phyloP scores from a whole-genome alignment of 768 basidiomycete species.

The Udeniomyces megalosporus region DNA sequence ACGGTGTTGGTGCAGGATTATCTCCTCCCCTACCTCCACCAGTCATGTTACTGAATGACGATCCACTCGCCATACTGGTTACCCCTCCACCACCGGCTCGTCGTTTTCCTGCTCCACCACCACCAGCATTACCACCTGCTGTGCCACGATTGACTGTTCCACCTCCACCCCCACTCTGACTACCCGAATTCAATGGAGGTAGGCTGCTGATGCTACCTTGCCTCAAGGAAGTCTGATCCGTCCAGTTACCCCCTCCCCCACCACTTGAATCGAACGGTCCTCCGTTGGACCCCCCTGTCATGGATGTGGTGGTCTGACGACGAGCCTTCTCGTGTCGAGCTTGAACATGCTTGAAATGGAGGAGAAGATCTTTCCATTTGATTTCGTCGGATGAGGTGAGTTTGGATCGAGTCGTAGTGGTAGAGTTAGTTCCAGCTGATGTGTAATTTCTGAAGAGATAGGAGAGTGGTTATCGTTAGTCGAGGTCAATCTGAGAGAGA shows the following conservation, averaged over 20 bases:
- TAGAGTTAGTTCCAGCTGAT: constrained; percentile 12
- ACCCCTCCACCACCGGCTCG: too few relatives aligned
- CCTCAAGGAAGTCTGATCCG: neutral
- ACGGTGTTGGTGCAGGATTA: too few relatives aligned
- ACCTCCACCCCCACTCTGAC: too few relatives aligned
- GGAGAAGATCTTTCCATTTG: constrained; percentile 88
- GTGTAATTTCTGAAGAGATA: neutral
- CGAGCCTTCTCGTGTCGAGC: constrained; percentile 81
- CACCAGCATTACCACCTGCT: too few relatives aligned
- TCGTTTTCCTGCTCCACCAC: too few relatives aligned
- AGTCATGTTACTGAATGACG: too few relatives aligned
- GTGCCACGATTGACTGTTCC: too few relatives aligned
- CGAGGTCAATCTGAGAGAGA: too few relatives aligned
- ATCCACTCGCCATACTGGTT: too few relatives aligned
- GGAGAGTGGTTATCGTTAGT: too few relatives aligned
- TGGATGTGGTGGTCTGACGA: constrained; percentile 26
- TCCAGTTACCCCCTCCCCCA: neutral
- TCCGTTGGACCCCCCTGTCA: neutral
- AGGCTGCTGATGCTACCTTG: neutral
- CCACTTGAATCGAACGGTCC: neutral
- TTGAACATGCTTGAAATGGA: constrained; percentile 82
- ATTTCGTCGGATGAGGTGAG: constrained; percentile 61
- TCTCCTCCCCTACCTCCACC: too few relatives aligned
- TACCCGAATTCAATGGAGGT: too few relatives aligned
- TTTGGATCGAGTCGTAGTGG: constrained; percentile 50